Evolutionary conservation across 2,329 filamentous ascomycete genomes (phyloP).

Genomic region (Aspergillus texensis): DNA sequence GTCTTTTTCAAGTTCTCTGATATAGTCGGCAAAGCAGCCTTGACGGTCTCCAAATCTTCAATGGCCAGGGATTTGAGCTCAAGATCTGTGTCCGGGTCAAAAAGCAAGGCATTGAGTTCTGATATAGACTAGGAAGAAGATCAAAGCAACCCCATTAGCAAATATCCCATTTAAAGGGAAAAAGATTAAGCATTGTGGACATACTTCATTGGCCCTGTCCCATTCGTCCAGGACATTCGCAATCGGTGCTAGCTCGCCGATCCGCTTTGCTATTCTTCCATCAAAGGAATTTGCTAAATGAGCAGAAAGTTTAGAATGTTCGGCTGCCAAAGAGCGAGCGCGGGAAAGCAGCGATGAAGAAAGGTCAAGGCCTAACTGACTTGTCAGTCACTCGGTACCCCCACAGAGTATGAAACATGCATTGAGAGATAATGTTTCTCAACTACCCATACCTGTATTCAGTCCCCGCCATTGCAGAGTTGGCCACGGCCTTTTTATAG

Average conservation of each 20-base stretch:
- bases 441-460: constrained; percentile 32
- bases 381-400: not conserved
- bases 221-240: constrained; percentile 58
- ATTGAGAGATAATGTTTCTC: not conserved
- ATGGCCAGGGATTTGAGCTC: constrained; percentile 63
- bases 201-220: constrained; percentile 60
- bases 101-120: constrained; percentile 76
- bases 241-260: constrained; percentile 58
- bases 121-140: constrained; percentile 48
- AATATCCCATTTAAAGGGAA: not conserved
- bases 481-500: constrained; percentile 25
- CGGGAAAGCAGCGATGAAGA: constrained; percentile 59
- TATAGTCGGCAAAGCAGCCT: constrained; percentile 63
- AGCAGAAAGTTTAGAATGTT: constrained; percentile 57
- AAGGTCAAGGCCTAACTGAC: constrained; percentile 38
- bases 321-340: constrained; percentile 57
- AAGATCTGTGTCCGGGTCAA: constrained; percentile 64
- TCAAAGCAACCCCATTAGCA: constrained; percentile 1
- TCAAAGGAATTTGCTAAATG: constrained; percentile 60
- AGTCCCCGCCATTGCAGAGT: constrained; percentile 27
- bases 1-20: constrained; percentile 71
- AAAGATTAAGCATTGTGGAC: constrained; percentile 9
- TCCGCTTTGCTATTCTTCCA: constrained; percentile 57
- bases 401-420: too few species aligned
- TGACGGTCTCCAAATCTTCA: constrained; percentile 72